phyloP scores from a whole-genome alignment of 164 flowering plant genomes.

The Vitis cinerea region DNA sequence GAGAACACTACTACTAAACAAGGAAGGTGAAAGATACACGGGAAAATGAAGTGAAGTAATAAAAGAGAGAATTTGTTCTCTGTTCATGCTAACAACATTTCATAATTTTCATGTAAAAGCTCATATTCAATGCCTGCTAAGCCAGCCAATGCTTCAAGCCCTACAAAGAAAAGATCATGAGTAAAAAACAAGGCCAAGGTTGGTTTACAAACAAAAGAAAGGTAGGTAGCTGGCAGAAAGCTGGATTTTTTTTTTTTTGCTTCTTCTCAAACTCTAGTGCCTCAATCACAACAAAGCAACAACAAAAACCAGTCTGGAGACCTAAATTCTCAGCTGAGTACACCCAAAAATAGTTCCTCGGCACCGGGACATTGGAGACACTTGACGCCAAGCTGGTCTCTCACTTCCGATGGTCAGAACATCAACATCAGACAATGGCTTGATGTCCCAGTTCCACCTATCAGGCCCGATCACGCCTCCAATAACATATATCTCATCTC shows the following conservation, averaged over 20 bases:
- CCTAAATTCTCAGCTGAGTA: slow-evolving; percentile 69
- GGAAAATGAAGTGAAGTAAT: too few relatives aligned
- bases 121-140: too few relatives aligned
- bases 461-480: slow-evolving; percentile 92
- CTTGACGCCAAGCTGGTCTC: slow-evolving; percentile 74
- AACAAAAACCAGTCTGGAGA: background rate
- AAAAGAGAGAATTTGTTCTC: background rate
- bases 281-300: slow-evolving; percentile 9
- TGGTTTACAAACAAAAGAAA: slow-evolving; percentile 4
- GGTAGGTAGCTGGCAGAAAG: slow-evolving; percentile 4
- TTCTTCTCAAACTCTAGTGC: background rate
- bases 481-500: slow-evolving; percentile 74
- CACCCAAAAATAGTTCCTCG: slow-evolving; percentile 82
- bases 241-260: background rate
- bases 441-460: slow-evolving; percentile 60
- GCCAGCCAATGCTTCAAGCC: too few relatives aligned
- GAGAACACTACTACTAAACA: background rate
- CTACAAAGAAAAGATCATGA: background rate
- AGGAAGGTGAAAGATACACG: too few relatives aligned
- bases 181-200: slow-evolving; percentile 6
- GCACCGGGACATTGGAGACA: slow-evolving; percentile 76
- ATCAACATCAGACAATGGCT: slow-evolving; percentile 71
- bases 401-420: slow-evolving; percentile 59
- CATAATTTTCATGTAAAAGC: background rate
- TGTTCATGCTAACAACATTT: background rate